Conservation (phyloP, 192 early-diverging fungal genomes). For the Radiomyces spectabilis region DNA sequence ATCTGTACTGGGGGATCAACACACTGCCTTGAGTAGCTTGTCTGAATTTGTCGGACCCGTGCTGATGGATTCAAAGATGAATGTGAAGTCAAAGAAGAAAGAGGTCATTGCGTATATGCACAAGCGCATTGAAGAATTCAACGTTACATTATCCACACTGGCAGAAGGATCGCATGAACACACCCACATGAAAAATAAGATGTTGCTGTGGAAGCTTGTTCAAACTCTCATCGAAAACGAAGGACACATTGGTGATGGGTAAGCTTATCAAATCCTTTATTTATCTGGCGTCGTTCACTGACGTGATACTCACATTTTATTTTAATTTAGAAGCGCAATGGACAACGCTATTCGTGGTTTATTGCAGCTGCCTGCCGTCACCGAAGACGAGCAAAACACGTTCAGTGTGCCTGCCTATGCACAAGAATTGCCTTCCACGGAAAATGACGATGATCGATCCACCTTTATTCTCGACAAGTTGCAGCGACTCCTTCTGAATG, state of each 20-base stretch:
- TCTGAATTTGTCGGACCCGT: slow-evolving; percentile 48
- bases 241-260: slow-evolving; percentile 50
- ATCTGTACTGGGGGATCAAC: slow-evolving; percentile 18
- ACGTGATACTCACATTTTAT: too few species aligned
- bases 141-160: slow-evolving; percentile 2
- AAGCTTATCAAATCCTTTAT: too few species aligned
- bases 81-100: slow-evolving; percentile 40
- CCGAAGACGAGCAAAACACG: slow-evolving; percentile 11
- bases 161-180: neutral
- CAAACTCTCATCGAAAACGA: slow-evolving; percentile 55
- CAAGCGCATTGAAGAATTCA: slow-evolving; percentile 17
- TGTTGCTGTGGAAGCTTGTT: slow-evolving; percentile 56
- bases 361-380: slow-evolving; percentile 18
- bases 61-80: slow-evolving; percentile 39
- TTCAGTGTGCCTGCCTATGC: slow-evolving; percentile 30
- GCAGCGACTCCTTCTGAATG: slow-evolving; percentile 48
- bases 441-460: slow-evolving; percentile 5
- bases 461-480: slow-evolving; percentile 45
- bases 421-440: neutral
- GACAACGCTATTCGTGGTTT: slow-evolving; percentile 39
- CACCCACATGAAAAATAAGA: slow-evolving; percentile 3
- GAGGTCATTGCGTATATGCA: slow-evolving; percentile 33
- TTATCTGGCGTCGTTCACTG: too few species aligned
- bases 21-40: slow-evolving; percentile 10
- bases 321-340: slow-evolving; percentile 27